Percentiles rank a stretch among this genome's conserved stretches.
These are phyloP conservation scores for Rusavskia elegans DNA, from an alignment of 495 filamentous ascomycete species.

Conservation along the genomic window DNA sequence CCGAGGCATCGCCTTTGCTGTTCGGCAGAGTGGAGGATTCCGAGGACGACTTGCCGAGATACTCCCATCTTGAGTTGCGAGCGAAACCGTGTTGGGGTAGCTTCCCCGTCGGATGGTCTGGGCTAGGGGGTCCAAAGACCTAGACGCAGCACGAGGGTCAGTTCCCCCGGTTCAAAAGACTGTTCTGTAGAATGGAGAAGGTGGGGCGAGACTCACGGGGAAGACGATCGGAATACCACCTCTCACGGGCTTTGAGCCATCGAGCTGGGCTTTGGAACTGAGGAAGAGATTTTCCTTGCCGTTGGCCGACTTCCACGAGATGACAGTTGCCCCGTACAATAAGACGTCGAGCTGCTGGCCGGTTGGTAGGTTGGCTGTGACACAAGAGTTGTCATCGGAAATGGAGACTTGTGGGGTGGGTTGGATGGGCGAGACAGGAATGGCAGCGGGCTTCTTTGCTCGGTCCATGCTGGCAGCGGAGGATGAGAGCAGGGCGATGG, in stretches of 20 bases:
- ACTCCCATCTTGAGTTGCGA: slow-evolving; percentile 57
- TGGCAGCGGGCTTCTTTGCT: slow-evolving; percentile 62
- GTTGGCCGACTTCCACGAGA: slow-evolving; percentile 70
- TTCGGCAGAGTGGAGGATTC: slow-evolving; percentile 45
- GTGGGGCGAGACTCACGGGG: slow-evolving; percentile 43
- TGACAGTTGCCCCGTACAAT: slow-evolving; percentile 82
- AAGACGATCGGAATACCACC: slow-evolving; percentile 85
- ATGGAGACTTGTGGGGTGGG: slow-evolving; percentile 55
- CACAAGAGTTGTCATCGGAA: slow-evolving; percentile 42
- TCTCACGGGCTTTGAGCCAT: slow-evolving; percentile 46
- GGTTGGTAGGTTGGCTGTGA: slow-evolving; percentile 61
- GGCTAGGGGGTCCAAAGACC: slow-evolving; percentile 77
- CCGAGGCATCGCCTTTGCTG: slow-evolving; percentile 39
- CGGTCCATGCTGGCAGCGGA: slow-evolving; percentile 46
- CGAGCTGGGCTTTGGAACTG: slow-evolving; percentile 54
- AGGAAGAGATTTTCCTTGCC: slow-evolving; percentile 83
- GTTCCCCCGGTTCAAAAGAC: not conserved
- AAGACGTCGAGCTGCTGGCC: slow-evolving; percentile 76
- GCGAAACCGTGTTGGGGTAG: slow-evolving; percentile 96
- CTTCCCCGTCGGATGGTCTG: slow-evolving; percentile 49
- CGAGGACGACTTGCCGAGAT: slow-evolving; percentile 47
- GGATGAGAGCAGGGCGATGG: not conserved
- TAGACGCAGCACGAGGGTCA: slow-evolving; percentile 17
- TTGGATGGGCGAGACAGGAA: slow-evolving; percentile 48
- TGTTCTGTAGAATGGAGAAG: not conserved